Evolutionary conservation across 2,329 filamentous ascomycete genomes (phyloP), one percentile per base, ranked within the genome.

Genomic region (Epichloe scottii): DNA sequence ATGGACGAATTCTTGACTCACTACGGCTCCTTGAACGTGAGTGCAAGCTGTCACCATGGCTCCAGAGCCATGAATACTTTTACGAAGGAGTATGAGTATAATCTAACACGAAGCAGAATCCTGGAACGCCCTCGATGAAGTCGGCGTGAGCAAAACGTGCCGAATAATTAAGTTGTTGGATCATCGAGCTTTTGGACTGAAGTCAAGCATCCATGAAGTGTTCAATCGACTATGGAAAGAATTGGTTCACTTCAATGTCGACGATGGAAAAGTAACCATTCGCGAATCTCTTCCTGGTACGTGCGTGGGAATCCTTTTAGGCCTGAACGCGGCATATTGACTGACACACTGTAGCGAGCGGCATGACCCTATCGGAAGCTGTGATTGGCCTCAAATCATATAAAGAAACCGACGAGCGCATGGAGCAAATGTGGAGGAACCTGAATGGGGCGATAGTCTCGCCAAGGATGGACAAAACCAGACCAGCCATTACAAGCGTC

Each of bases 141-240:
- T 89, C 21, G 78, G 80, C 0, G 70, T 79, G 3, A 79, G 79
- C 61, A 79, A 75, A 57, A 77, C 78, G 2, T 81, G 80, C 34
- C 75, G 82, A 34, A 77, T 79, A 2, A 75, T 82, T 62, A 78
- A 76, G 51, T 69, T 94, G 23, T 68, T 95, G 4, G 75, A 82
- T 54, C 66, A 79, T 43, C 78, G 84, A 55, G 76, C 79, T 2
- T 79, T 80, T 26, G 79, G 83, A 59, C 70, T 95, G 51, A 83
- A 82, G 55, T 74, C 77, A 2, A 74, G 78, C 19, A 76, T 93
- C 21, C 77, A 82, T 52, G 78, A 84, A 40, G 78, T 79, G 8
- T 76, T 93, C 39, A 77, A 79, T 42, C 72, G 74, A 50, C 76
- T 82, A n/a, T 96, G 89, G 88, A 77, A 78, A 52, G 71, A 75